Percentiles rank a stretch among this genome's conserved stretches.
Conservation (phyloP, 768 basidiomycete species). For the Cystofilobasidium capitatum region DNA sequence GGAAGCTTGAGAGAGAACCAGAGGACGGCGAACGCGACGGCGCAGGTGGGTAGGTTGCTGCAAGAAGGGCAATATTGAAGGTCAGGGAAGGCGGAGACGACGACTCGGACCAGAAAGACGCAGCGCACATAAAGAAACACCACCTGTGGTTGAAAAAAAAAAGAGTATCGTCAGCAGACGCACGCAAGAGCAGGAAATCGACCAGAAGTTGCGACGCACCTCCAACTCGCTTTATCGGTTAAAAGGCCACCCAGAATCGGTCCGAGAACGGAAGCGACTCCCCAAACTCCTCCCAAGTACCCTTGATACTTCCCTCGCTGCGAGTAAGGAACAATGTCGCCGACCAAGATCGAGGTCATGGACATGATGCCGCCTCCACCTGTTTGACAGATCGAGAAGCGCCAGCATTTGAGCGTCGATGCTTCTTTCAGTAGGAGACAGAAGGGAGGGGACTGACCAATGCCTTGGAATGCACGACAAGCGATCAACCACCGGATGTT, state of each 20-base stretch:
- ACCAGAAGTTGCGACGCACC: not conserved
- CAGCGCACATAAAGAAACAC: conserved; percentile 24
- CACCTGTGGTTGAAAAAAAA: too few relatives aligned
- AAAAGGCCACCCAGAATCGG: conserved; percentile 26
- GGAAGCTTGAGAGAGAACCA: conserved; percentile 17
- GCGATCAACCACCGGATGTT: conserved; percentile 67
- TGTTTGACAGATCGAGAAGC: not conserved
- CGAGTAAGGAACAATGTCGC: conserved; percentile 14
- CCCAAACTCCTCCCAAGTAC: conserved; percentile 24
- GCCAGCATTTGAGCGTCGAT: conserved; percentile 40
- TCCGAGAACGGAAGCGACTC: conserved; percentile 14
- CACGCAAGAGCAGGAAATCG: not conserved
- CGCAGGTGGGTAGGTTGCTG: conserved; percentile 24
- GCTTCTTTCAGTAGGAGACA: not conserved
- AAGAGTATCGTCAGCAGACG: not conserved
- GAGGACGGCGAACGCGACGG: conserved; percentile 8
- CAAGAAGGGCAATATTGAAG: not conserved
- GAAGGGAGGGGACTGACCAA: conserved; percentile 45
- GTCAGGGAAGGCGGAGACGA: not conserved
- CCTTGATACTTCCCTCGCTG: conserved; percentile 23
- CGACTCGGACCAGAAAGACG: not conserved
- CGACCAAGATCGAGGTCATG: conserved; percentile 10
- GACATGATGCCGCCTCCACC: conserved; percentile 23
- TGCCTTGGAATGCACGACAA: conserved; percentile 67
- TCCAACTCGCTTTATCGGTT: conserved; percentile 17